These are phyloP conservation scores for Penicillium sp. DNA, from an alignment of 2,329 filamentous ascomycete genomes.

Conservation along the genomic window DNA sequence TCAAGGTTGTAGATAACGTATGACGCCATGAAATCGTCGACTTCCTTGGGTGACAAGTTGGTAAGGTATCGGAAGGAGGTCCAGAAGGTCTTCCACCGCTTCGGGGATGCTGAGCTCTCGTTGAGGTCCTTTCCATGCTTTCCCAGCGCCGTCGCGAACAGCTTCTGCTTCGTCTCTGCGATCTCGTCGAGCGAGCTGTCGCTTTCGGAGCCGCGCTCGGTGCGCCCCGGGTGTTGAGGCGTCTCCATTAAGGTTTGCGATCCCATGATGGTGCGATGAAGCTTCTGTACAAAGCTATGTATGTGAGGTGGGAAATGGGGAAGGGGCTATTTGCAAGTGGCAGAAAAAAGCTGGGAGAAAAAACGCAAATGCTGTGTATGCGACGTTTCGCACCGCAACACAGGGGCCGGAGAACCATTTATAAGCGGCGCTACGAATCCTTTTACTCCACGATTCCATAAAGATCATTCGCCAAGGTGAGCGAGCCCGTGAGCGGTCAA, in stretches of 20 bases:
- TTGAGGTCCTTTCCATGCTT: conserved; percentile 33
- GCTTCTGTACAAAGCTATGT: conserved; percentile 7
- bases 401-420: conserved; percentile 16
- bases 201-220: conserved; percentile 22
- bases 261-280: conserved; percentile 12
- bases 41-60: conserved; percentile 48
- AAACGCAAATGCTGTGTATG: conserved; percentile 2
- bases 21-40: conserved; percentile 55
- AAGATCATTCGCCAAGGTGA: conserved; percentile 11
- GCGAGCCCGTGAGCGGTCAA: conserved; percentile 9
- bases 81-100: conserved; percentile 50
- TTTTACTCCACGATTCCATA: conserved; percentile 13
- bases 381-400: conserved; percentile 3
- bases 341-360: not conserved
- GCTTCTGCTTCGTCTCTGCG: conserved; percentile 23
- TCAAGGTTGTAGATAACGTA: conserved; percentile 56
- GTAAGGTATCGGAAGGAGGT: conserved; percentile 49
- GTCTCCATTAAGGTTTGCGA: conserved; percentile 18
- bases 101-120: conserved; percentile 44
- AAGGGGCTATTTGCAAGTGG: not conserved
- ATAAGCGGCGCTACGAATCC: conserved; percentile 19
- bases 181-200: conserved; percentile 25
- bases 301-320: not conserved
- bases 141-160: conserved; percentile 18
- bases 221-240: conserved; percentile 19